Conservation (phyloP, 1,284 basidiomycete species). For the Sporisorium iseilematis-ciliati region DNA sequence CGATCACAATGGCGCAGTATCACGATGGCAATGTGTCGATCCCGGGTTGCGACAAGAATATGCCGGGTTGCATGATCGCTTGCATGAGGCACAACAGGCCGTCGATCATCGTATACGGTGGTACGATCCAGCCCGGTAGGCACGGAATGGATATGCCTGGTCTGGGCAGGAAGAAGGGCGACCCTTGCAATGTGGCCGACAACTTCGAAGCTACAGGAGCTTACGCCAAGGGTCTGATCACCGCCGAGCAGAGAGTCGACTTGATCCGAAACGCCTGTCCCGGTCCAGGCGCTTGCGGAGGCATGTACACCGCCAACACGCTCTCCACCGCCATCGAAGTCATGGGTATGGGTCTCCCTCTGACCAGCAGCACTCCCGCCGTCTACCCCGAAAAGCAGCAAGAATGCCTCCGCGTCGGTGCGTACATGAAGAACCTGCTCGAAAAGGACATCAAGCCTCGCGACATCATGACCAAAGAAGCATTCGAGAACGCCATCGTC, state of each 20-base stretch:
- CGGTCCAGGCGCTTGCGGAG: conserved; percentile 92
- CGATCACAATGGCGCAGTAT: conserved; percentile 95
- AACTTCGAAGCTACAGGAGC: conserved; percentile 89
- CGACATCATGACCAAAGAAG: conserved; percentile 95
- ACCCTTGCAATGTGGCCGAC: conserved; percentile 80
- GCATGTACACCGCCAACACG: conserved; percentile 97
- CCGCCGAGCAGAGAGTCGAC: conserved; percentile 81
- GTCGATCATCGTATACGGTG: conserved; percentile 95
- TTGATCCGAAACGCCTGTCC: conserved; percentile 92
- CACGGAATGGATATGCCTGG: conserved; percentile 83
- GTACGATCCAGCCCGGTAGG: conserved; percentile 81
- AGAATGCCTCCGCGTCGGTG: conserved; percentile 86
- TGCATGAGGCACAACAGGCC: conserved; percentile 93
- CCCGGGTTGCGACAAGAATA: conserved; percentile 97
- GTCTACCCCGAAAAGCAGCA: conserved; percentile 83
- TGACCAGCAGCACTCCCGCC: conserved; percentile 84
- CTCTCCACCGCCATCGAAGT: conserved; percentile 93
- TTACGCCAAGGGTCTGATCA: conserved; percentile 82
- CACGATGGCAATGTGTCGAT: conserved; percentile 97
- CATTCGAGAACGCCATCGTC: conserved; percentile 94
- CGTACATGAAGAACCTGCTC: conserved; percentile 83
- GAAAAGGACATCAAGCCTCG: conserved; percentile 87
- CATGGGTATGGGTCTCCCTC: conserved; percentile 90
- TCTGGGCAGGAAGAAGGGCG: conserved; percentile 83
- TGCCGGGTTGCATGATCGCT: conserved; percentile 92